Evolutionary conservation across 495 filamentous ascomycete genomes (phyloP).

Genomic region (Neurospora tetrasperma): DNA sequence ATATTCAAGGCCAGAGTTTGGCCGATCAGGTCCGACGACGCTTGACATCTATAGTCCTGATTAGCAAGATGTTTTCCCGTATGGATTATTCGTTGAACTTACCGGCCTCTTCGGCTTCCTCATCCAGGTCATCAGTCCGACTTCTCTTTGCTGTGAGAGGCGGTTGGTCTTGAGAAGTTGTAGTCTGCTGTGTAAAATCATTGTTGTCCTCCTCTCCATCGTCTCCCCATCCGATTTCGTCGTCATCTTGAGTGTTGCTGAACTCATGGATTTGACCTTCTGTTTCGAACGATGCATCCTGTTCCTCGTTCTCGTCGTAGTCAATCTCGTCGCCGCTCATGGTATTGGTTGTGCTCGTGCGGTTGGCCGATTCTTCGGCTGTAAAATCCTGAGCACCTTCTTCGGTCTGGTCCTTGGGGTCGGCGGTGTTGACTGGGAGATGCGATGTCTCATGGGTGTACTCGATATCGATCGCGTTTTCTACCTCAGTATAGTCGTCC

Average conservation of each 20-base stretch:
- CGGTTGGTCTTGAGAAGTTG: constrained; percentile 2
- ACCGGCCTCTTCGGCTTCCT: constrained; percentile 31
- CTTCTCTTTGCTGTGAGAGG: constrained; percentile 17
- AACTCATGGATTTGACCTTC: constrained; percentile 7
- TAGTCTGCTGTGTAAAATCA: constrained; percentile 8
- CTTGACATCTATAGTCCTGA: constrained; percentile 32
- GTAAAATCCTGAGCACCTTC: not conserved
- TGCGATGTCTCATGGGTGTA: constrained; percentile 1
- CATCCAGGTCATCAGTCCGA: constrained; percentile 22
- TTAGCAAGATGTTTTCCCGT: constrained; percentile 15
- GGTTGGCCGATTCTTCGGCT: constrained; percentile 8
- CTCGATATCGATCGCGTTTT: not conserved
- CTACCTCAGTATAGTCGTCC: not conserved
- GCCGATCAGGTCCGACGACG: constrained; percentile 37
- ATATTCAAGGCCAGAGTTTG: constrained; percentile 2
- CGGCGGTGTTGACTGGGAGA: constrained; percentile 4
- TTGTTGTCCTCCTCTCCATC: constrained; percentile 23
- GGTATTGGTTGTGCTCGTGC: constrained; percentile 33
- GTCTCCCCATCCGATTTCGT: constrained; percentile 38
- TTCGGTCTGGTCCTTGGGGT: constrained; percentile 4
- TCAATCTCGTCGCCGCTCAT: constrained; percentile 39
- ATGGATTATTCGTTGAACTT: constrained; percentile 10
- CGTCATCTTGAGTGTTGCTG: constrained; percentile 5
- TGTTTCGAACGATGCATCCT: constrained; percentile 6
- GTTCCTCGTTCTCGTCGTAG: constrained; percentile 31